These are phyloP conservation scores for Neofusicoccum cordaticola DNA, from an alignment of 2,329 filamentous ascomycete species.

Conservation along the genomic window DNA sequence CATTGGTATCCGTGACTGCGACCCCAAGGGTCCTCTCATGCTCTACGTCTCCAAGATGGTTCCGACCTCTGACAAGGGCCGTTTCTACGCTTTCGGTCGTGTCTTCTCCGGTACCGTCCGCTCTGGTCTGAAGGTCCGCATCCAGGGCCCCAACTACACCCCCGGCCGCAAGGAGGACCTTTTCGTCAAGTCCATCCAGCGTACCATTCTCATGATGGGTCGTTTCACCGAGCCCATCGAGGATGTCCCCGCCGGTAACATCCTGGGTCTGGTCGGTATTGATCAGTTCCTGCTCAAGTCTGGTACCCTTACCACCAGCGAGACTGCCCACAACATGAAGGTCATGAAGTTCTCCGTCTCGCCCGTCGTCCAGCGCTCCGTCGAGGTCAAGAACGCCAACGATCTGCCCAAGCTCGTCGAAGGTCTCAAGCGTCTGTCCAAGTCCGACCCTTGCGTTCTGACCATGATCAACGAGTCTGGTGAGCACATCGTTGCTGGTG, in stretches of 20 bases:
- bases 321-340: constrained; percentile 99
- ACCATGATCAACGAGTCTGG: constrained; percentile 85
- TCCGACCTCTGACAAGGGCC: constrained; percentile 98
- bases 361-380: constrained; percentile 95
- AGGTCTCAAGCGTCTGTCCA: constrained; percentile 99
- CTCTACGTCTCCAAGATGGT: constrained; percentile 99
- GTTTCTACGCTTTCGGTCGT: constrained; percentile 99
- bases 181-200: constrained; percentile 99
- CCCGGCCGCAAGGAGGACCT: constrained; percentile 99
- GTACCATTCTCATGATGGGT: constrained; percentile 99
- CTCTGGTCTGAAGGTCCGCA: constrained; percentile 99
- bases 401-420: constrained; percentile 99
- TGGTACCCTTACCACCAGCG: constrained; percentile 95
- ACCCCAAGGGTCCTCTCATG: constrained; percentile 98
- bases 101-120: constrained; percentile 98
- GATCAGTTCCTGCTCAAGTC: constrained; percentile 99
- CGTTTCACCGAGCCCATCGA: constrained; percentile 98
- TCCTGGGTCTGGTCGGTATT: constrained; percentile 97
- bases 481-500: constrained; percentile 98
- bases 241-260: constrained; percentile 99
- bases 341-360: constrained; percentile 99
- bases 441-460: constrained; percentile 98
- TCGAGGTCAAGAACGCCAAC: constrained; percentile 99
- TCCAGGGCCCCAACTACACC: constrained; percentile 98
- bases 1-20: constrained; percentile 97